Evolutionary conservation across 2,329 filamentous ascomycete genomes (phyloP), one percentile per base, ranked within the genome.

Genomic region (Gyromitra esculenta): DNA sequence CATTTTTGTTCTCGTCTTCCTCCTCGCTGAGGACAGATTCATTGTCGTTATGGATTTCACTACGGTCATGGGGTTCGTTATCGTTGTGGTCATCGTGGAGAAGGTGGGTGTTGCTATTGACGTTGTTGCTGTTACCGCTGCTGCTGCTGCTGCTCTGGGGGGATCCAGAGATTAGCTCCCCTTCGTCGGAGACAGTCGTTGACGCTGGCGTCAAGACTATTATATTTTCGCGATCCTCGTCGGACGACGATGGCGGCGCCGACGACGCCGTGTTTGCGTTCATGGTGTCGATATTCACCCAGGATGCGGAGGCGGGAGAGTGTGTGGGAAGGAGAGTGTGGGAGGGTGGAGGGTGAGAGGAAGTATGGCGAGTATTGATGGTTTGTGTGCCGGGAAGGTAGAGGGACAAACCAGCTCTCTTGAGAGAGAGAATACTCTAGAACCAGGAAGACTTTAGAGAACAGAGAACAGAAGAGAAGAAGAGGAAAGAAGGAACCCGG

Each of bases 151-250:
- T 63, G 31, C n/a, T 63, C 15, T 25, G 62, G 65, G 50, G 18
- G 1, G 50, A 35, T n/a, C 31, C 35, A 2, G 13, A 13, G 45
- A n/a, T 18, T 35, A 68, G 72, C 48, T 74, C 74, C 1, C 70
- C 69, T 13, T 75, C 75, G 60, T 75, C 75, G n/a, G 77, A 74
- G 18, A 76, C 50, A 2, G 69, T 77, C 9, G 75, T 77, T 13
- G 75, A 77, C 9, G 75, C 75, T 43, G 75, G 75, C 1, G 75
- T 77, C 1, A 77, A 50, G 15, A 77, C 57, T 52, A 77, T 64
- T 13, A 68, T 77, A 21, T 64, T 70, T 45, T 77, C 75, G 57
- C 75, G 70, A n/a, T 60, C 75, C 64, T 65, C 70, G 64, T 62
- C 75, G 31, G 56, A 73, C 11, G 62, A 65, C 7, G 70, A 74